Evolutionary conservation across 768 basidiomycete genomes (phyloP), one percentile per base, ranked within the genome.

Genomic region (Chalciporus pseudorubinellus): DNA sequence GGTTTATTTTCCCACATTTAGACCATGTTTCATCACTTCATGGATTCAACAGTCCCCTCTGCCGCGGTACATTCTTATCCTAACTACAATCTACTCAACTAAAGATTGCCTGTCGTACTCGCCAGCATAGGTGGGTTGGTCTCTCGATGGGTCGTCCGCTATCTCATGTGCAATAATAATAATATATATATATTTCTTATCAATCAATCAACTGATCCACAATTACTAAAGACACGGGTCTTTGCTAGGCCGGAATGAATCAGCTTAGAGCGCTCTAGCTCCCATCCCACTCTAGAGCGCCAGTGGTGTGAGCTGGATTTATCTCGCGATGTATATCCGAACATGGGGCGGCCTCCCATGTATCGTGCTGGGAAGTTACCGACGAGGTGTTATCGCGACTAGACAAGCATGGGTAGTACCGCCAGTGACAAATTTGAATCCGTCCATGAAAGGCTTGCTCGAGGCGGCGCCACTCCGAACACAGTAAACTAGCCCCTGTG

Each of bases 211-310:
- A 39, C 20, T 39, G 39, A 43, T 49, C 28, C 34, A 22, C 13
- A 18, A 45, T 51, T 38, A 36, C 50, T 16, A 43, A 44, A 50
- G 12, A 31, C 29, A 26, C 24, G 26, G 38, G 12, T 21, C 19
- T 31, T 29, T 29, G 29, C 29, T 12, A 2, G 29, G 29, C 42
- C 26, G 9, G 18, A 29, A 28, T 29, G 18, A 44, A 5, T 29
- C n/a, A 6, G 39, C 22, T 44, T 49, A 46, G 51, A 26, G 40
- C 68, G 64, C 68, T 57, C 69, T 70, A 70, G 64, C 68, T 40
- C 68, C 61, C 42, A 29, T 26, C 39, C 48, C 14, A 8, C 22
- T 14, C 34, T 29, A 18, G 28, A 29, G 55, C 29, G 42, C 29
- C 29, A 31, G 10, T 31, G 29, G 11, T 11, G 29, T 31, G 29